Percentiles rank a stretch among this genome's conserved stretches.
phyloP scores from a whole-genome alignment of 2,329 filamentous ascomycete genomes.

The Cercospora brassicicola region DNA sequence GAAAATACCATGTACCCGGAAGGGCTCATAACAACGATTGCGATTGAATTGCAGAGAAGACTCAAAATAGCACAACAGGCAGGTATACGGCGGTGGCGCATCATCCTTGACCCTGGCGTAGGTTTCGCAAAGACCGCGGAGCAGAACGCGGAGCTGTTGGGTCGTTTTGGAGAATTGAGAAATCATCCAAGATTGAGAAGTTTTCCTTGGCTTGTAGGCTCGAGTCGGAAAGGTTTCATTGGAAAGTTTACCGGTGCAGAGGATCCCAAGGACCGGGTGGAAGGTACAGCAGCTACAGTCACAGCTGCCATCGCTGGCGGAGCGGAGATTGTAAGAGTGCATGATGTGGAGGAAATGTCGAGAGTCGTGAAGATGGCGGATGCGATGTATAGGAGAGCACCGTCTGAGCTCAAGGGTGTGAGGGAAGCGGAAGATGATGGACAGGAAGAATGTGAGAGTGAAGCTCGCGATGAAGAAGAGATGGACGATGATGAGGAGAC shows the following conservation, averaged over 20 bases:
- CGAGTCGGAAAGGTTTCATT: constrained; percentile 86
- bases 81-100: constrained; percentile 87
- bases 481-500: not conserved
- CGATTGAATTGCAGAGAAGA: constrained; percentile 66
- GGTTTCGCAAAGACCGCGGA: constrained; percentile 84
- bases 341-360: constrained; percentile 84
- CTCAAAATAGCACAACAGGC: constrained; percentile 74
- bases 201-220: constrained; percentile 85
- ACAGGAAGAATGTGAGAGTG: not conserved
- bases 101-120: constrained; percentile 89
- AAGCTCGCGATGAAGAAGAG: not conserved
- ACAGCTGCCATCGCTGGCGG: constrained; percentile 82
- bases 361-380: constrained; percentile 84
- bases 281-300: constrained; percentile 87
- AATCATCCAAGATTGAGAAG: constrained; percentile 55
- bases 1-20: constrained; percentile 60
- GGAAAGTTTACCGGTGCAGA: constrained; percentile 76
- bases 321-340: constrained; percentile 87
- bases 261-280: constrained; percentile 68
- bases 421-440: not conserved
- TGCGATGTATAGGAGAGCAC: constrained; percentile 59
- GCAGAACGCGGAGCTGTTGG: constrained; percentile 80
- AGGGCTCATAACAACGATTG: constrained; percentile 66
- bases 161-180: constrained; percentile 66
- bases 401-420: not conserved